A percentile compares a stretch with the other conserved stretches of the same genome.
Evolutionary conservation across 2,329 filamentous ascomycete species (phyloP).

Genomic region (Ophiobolus disseminans): DNA sequence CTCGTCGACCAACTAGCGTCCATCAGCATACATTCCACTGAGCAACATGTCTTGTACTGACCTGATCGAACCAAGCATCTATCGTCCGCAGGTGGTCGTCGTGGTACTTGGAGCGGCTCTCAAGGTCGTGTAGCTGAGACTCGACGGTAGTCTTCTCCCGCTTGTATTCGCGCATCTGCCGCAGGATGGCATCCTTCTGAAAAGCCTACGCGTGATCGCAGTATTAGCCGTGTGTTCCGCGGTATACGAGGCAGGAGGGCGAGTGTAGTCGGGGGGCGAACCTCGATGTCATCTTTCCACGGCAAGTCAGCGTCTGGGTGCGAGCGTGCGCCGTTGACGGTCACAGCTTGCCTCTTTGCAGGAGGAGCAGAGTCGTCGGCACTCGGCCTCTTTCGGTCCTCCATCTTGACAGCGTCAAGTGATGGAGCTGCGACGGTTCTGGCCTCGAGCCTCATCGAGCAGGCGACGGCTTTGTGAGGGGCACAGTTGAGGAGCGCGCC

Average conservation of each 20-base stretch:
- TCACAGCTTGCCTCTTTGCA: constrained; percentile 80
- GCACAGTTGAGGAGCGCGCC: constrained; percentile 24
- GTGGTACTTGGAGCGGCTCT: constrained; percentile 79
- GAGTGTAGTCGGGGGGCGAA: constrained; percentile 60
- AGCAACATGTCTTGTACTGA: constrained; percentile 54
- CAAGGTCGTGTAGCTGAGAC: constrained; percentile 78
- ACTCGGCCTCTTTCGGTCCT: constrained; percentile 97
- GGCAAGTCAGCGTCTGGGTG: constrained; percentile 73
- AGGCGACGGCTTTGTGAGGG: constrained; percentile 49
- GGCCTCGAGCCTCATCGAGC: constrained; percentile 84
- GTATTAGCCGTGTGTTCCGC: constrained; percentile 43
- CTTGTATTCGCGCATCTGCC: constrained; percentile 98
- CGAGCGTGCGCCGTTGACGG: constrained; percentile 75
- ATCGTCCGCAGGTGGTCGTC: constrained; percentile 91
- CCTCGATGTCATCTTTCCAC: constrained; percentile 74
- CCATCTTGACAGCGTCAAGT: constrained; percentile 89
- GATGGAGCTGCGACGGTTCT: constrained; percentile 77
- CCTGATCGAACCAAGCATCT: constrained; percentile 94
- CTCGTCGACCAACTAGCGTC: constrained; percentile 55
- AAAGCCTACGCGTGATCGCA: constrained; percentile 67
- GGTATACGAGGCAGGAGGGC: constrained; percentile 22
- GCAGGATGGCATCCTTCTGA: constrained; percentile 94
- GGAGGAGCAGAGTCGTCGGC: constrained; percentile 87
- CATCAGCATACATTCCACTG: constrained; percentile 33
- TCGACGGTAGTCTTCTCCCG: constrained; percentile 85